These are phyloP conservation scores for Pleurotus djamor DNA, from an alignment of 768 basidiomycete genomes.

Conservation along the genomic window DNA sequence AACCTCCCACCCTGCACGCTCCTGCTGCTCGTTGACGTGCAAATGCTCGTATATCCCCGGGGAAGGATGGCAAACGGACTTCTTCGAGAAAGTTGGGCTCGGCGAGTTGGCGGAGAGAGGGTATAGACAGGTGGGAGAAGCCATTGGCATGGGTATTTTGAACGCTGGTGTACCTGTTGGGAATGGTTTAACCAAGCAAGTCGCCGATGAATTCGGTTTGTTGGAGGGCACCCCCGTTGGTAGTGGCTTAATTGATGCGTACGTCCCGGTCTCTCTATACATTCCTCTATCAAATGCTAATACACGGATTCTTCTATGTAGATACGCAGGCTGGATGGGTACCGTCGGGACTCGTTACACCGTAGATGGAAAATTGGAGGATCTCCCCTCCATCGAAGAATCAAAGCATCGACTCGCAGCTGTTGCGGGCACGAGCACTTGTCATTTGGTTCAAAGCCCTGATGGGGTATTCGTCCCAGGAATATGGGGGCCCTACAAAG, in stretches of 20 bases:
- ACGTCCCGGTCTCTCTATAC: constrained; percentile 20
- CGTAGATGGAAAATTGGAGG: constrained; percentile 46
- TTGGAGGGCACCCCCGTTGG: constrained; percentile 88
- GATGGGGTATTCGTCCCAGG: constrained; percentile 86
- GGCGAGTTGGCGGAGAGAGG: constrained; percentile 62
- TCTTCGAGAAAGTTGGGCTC: constrained; percentile 86
- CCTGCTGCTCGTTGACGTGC: constrained; percentile 92
- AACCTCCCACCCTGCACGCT: constrained; percentile 72
- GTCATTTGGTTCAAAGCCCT: constrained; percentile 90
- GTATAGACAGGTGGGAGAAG: constrained; percentile 75
- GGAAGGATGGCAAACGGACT: constrained; percentile 85
- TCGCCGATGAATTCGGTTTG: constrained; percentile 86
- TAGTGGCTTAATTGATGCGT: constrained; percentile 96
- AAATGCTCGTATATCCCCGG: constrained; percentile 92
- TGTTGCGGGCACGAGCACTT: constrained; percentile 95
- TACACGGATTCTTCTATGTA: constrained; percentile 20
- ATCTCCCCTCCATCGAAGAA: constrained; percentile 65
- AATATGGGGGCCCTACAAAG: constrained; percentile 92
- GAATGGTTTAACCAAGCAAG: constrained; percentile 69
- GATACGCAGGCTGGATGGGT: constrained; percentile 96
- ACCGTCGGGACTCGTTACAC: constrained; percentile 82
- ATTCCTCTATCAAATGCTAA: not conserved
- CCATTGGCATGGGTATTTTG: constrained; percentile 54
- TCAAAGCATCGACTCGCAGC: constrained; percentile 84
- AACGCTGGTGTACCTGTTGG: constrained; percentile 89